Base-by-base conservation (phyloP, 2,329 filamentous ascomycete species). In the Aspergillus amoenus region DNA sequence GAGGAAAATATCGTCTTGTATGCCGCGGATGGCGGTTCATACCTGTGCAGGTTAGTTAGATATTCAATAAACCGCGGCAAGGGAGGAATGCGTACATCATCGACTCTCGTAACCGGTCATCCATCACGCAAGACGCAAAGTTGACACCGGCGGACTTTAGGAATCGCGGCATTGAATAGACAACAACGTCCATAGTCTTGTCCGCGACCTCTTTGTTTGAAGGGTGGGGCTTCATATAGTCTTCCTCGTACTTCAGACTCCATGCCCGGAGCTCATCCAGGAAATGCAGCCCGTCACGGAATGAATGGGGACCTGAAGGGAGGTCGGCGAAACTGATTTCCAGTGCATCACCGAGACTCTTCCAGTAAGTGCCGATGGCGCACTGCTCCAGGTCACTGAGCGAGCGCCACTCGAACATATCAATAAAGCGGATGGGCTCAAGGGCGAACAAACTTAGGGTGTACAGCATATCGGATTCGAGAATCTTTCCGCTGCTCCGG, bases 271-370 rank as follows among this genome's bases (percentile, higher is more conserved):
- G 58, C 49, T 82, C 81, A 0, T 82, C 75, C 7, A 80, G 65
- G 74, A 80, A 85, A 3, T 82, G 73, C 30, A 83, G 63, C 2
- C 82, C 81, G 60, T 83, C 79, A 4, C 68, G 68, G 63, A 79
- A 83, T 0, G 75, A 77, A 1, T 60, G 65, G 18, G 66, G 62
- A 2, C 60, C 65, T 0, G 76, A 79, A 1, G 76, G 77, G 8
- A 85, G 70, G 1, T 54, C 63, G 0, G 70, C 69, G 45, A 76
- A 83, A 3, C 74, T 73, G 53, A 92, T 90, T 0, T 78, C 81
- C 84, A 92, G 88, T 57, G 84, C 83, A 63, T 90, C 86, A 4
- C 88, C 89, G 7, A 91, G 76, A 56, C 79, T 79, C 70, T 88
- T 89, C 88, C 88, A 91, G 67, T 88, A 84, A 1, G 83, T 85